Conservation (phyloP, 164 flowering plant genomes). For the Euptelea pleiosperma region DNA sequence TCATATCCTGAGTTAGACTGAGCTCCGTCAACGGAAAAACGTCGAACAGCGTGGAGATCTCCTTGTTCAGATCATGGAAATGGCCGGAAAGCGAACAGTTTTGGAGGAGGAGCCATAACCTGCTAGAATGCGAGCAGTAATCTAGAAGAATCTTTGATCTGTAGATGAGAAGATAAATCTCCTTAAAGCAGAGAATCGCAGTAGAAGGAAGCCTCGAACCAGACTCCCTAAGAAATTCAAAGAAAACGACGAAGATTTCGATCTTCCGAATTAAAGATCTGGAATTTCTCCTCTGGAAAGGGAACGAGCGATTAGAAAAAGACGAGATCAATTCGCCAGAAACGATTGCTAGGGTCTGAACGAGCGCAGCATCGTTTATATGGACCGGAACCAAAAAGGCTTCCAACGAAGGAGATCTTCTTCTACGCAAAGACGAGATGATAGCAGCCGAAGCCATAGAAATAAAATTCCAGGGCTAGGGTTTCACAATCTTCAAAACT, state of each 20-base stretch:
- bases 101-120: conserved; percentile 76
- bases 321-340: conserved; percentile 46
- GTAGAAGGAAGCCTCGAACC: conserved; percentile 31
- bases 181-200: conserved; percentile 67
- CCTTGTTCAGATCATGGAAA: conserved; percentile 75
- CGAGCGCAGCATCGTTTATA: conserved; percentile 48
- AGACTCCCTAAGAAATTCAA: conserved; percentile 36
- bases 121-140: conserved; percentile 59
- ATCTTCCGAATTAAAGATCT: conserved; percentile 60
- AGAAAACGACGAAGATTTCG: conserved; percentile 48
- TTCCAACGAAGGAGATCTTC: conserved; percentile 76
- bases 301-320: conserved; percentile 27
- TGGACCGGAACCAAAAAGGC: conserved; percentile 79
- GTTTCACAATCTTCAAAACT: conserved; percentile 4
- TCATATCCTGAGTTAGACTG: conserved; percentile 48
- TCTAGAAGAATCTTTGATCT: conserved; percentile 71
- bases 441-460: conserved; percentile 73
- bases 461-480: background rate
- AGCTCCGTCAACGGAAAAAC: conserved; percentile 67
- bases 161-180: conserved; percentile 62
- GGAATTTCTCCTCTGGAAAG: conserved; percentile 61
- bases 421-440: conserved; percentile 63
- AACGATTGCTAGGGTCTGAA: conserved; percentile 47
- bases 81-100: conserved; percentile 67
- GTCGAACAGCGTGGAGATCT: conserved; percentile 79